A percentile compares a stretch with the other conserved stretches of the same genome.
Conservation (phyloP, 148 eudicot species). For the Rhododendron kiyosumense region DNA sequence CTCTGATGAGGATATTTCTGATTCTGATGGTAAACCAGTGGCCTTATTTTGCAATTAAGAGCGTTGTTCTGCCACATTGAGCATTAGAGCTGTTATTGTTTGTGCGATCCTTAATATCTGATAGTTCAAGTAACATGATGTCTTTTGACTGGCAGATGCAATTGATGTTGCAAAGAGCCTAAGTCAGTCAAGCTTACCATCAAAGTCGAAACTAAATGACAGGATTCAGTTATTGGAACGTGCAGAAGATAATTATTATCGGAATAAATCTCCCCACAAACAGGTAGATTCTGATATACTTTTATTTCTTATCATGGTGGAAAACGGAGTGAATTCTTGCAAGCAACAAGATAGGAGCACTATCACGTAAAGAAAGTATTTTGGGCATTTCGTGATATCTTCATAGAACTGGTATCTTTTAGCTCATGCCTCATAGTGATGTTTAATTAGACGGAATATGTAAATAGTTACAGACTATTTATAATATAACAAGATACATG, state of each 20-base stretch:
- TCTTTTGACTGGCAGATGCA: conserved; percentile 42
- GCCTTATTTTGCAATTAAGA: conserved; percentile 2
- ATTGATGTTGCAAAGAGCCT: conserved; percentile 37
- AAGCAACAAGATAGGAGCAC: neutral
- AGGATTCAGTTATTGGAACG: conserved; percentile 64
- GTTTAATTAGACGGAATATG: neutral
- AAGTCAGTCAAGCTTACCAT: conserved; percentile 31
- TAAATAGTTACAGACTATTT: neutral
- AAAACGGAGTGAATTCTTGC: neutral
- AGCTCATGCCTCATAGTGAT: neutral
- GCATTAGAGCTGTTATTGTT: neutral
- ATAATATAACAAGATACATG: neutral
- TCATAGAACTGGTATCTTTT: neutral
- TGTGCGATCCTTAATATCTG: neutral
- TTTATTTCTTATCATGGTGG: neutral
- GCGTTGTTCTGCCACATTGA: neutral
- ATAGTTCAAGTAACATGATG: neutral
- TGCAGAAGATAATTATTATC: conserved; percentile 82
- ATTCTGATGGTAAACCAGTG: conserved; percentile 68
- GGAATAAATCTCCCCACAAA: conserved; percentile 38
- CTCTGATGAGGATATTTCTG: conserved; percentile 87
- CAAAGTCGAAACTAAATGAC: conserved; percentile 44
- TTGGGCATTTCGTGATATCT: neutral
- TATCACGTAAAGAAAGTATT: neutral
- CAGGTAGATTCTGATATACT: conserved; percentile 34